A percentile compares a stretch with the other conserved stretches of the same genome.
Evolutionary conservation across 495 filamentous ascomycete genomes (phyloP).

Genomic region (Penicillium canescens): DNA sequence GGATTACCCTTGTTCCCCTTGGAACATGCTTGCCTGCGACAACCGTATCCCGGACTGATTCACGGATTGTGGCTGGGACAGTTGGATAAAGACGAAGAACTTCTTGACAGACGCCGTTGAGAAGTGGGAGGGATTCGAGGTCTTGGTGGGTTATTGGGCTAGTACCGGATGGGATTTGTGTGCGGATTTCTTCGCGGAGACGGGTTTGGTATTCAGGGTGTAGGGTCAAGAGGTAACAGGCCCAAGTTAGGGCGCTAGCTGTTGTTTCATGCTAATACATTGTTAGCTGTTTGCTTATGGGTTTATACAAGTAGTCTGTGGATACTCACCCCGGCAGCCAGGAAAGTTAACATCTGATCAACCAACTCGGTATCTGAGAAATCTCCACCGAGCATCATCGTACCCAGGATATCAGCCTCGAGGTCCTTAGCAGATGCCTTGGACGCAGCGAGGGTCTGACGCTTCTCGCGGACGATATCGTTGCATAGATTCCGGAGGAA

Average conservation of each 20-base stretch:
- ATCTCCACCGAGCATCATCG: constrained; percentile 53
- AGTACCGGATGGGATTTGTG: constrained; percentile 33
- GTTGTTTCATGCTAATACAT: constrained; percentile 51
- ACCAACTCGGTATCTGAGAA: constrained; percentile 53
- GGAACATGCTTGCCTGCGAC: constrained; percentile 46
- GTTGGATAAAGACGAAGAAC: constrained; percentile 51
- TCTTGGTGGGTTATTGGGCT: constrained; percentile 32
- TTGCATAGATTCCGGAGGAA: constrained; percentile 64
- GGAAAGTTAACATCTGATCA: constrained; percentile 57
- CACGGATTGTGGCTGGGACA: constrained; percentile 50
- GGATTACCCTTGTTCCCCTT: constrained; percentile 42
- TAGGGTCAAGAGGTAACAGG: constrained; percentile 48
- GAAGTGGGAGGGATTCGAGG: constrained; percentile 50
- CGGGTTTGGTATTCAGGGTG: constrained; percentile 47
- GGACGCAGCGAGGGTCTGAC: constrained; percentile 48
- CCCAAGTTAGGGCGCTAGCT: constrained; percentile 53
- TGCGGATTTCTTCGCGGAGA: constrained; percentile 49
- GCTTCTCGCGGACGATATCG: constrained; percentile 68
- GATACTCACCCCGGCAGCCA: constrained; percentile 45
- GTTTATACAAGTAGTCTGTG: background rate
- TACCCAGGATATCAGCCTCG: constrained; percentile 71
- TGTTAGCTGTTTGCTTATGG: constrained; percentile 15
- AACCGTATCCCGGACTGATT: constrained; percentile 44
- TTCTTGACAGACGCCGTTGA: constrained; percentile 55
- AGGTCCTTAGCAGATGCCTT: constrained; percentile 54